Conservation (phyloP, 1,284 basidiomycete species). For the Neonothopanus nambi region DNA sequence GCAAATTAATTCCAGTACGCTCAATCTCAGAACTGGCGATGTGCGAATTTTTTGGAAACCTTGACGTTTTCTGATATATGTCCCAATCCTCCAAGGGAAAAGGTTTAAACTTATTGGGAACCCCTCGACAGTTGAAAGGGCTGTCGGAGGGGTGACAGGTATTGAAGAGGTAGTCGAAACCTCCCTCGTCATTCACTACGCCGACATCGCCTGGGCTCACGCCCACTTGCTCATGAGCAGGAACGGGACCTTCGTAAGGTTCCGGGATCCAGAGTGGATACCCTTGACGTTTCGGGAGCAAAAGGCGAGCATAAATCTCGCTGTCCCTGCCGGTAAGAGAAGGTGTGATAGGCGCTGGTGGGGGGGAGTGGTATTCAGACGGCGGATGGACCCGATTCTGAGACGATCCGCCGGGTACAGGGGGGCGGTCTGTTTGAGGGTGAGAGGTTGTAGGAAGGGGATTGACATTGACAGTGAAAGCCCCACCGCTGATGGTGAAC, state of each 20-base stretch:
- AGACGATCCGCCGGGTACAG: too few relatives aligned
- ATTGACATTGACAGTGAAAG: too few relatives aligned
- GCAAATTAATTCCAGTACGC: too few relatives aligned
- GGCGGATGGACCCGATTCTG: too few relatives aligned
- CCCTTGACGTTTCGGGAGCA: not conserved
- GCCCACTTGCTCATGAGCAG: not conserved
- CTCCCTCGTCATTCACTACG: not conserved
- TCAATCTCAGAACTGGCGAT: too few relatives aligned
- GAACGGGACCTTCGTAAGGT: not conserved
- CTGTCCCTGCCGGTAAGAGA: not conserved
- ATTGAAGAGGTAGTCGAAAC: conserved; percentile 2
- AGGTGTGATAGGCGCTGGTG: too few relatives aligned
- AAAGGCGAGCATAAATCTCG: not conserved
- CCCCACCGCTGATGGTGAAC: too few relatives aligned
- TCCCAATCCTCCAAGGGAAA: not conserved
- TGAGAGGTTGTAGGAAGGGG: too few relatives aligned
- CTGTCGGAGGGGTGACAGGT: not conserved
- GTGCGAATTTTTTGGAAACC: too few relatives aligned
- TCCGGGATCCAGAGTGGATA: not conserved
- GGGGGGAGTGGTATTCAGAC: too few relatives aligned
- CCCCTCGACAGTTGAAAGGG: not conserved
- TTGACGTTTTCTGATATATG: too few relatives aligned
- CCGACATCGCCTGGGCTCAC: not conserved
- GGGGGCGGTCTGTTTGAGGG: too few relatives aligned
- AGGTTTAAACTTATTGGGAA: not conserved